These are phyloP conservation scores for Diplocarpon mali DNA, from an alignment of 2,329 filamentous ascomycete species.

Conservation along the genomic window DNA sequence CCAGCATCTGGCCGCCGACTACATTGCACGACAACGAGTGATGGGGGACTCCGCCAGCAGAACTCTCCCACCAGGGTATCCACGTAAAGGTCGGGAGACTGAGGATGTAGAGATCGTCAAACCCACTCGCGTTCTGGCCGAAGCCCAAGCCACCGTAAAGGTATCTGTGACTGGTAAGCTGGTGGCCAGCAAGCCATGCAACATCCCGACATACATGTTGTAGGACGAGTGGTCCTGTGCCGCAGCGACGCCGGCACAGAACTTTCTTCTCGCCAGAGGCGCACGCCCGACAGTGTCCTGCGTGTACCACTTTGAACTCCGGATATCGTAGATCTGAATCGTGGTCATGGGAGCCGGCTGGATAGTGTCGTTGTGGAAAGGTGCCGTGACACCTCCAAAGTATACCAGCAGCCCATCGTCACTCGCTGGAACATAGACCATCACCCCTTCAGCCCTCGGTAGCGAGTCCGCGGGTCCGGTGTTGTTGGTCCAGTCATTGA, in stretches of 20 bases:
- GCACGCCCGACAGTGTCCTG: slow-evolving; percentile 44
- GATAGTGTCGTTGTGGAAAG: slow-evolving; percentile 33
- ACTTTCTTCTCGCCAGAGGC: slow-evolving; percentile 42
- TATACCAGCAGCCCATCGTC: slow-evolving; percentile 49
- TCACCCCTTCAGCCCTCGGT: slow-evolving; percentile 46
- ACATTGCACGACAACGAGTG: slow-evolving; percentile 49
- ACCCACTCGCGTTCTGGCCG: slow-evolving; percentile 36
- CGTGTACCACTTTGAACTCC: slow-evolving; percentile 47
- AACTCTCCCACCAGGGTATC: slow-evolving; percentile 39
- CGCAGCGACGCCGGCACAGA: slow-evolving; percentile 51
- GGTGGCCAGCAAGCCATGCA: neutral
- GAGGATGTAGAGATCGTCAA: slow-evolving; percentile 52
- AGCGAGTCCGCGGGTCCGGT: slow-evolving; percentile 39
- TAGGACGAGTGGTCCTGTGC: slow-evolving; percentile 48
- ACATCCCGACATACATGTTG: slow-evolving; percentile 39
- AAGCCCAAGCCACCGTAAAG: slow-evolving; percentile 48
- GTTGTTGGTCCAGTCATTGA: slow-evolving; percentile 39
- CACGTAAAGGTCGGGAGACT: slow-evolving; percentile 52
- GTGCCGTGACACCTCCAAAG: slow-evolving; percentile 46
- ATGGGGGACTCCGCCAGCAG: slow-evolving; percentile 34
- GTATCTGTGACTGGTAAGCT: slow-evolving; percentile 34
- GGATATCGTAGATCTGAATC: slow-evolving; percentile 50
- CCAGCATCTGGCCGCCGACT: slow-evolving; percentile 47
- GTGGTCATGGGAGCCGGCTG: slow-evolving; percentile 35
- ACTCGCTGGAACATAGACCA: slow-evolving; percentile 49